Base-by-base conservation (phyloP, 2,329 filamentous ascomycete species). In the Chrysoporthe puriensis region DNA sequence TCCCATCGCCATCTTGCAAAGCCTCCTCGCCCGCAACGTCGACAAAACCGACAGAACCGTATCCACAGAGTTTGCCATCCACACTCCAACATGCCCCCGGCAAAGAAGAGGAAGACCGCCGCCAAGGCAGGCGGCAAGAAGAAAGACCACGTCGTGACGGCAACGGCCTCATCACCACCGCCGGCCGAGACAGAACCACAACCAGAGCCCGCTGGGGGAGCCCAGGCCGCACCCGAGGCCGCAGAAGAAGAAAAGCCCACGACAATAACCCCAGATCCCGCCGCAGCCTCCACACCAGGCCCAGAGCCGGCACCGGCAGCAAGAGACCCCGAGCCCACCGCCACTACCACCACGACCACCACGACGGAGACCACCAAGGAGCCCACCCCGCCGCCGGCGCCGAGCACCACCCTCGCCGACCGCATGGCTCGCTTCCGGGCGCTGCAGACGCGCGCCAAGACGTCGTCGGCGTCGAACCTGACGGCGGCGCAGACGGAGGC, bases 401-500 rank as follows among this genome's bases (percentile, higher is more conserved):
- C 57, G n/a, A 74, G 79, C 21, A 73, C 77, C 40, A 85, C 86
- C 73, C 82, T 86, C 42, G 81, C 88, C 73, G 91, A 94, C 66
- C 88, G 93, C 66, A 83, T 89, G 79, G 92, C 92, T 62, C 90
- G 92, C 71, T 97, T 97, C 84, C 94, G 94, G 77, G 91, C 92
- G 3, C 88, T 97, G 18, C 90, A 96, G 79, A 91, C 91, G 36
- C 91, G 93, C 74, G 91, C 91, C 62, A 89, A 94, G 83, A 83
- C 85, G 67, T 91, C 90, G 0, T 86, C 89, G 1, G 84, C 89
- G 76, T 88, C 86, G 70, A 98, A 97, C 76, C 82, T 96, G 71
- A 91, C 93, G 77, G 94, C 94, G 78, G 93, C 93, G 8, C 91
- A 91, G 42, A 89, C 89, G 61, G 94, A 97, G 81, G 91, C 92